Evolutionary conservation across 192 early-diverging fungal genomes (phyloP), one percentile per base, ranked within the genome.

Genomic region (Podila epigama): DNA sequence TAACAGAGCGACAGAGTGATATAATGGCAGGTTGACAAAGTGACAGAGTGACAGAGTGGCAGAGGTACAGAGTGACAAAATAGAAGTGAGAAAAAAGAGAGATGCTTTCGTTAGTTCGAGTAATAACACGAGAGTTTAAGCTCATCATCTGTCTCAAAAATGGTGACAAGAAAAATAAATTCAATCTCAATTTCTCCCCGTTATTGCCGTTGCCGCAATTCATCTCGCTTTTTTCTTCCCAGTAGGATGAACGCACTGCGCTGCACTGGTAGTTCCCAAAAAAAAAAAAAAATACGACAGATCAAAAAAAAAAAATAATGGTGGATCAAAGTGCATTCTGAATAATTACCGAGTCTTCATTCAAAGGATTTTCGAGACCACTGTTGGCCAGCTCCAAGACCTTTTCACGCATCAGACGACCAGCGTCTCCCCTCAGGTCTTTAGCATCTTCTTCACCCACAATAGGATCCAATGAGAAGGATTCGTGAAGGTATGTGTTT

Each of bases 361-460:
- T 81, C 77, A 94, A 79, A 31, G 83, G 60, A 0, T 48, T 54
- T 15, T 88, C 85, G 1, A 89, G 63, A 18, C 91, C 88, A 1
- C 85, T 73, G 81, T 96, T 96, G 20, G 88, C 89, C 75, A 98
- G 85, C 6, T 90, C 91, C 20, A 93, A 79, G 10, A 99, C 95
- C 77, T 92, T 92, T 37, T 92, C 84, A 40, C 92, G 75, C 63
- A 96, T 81, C 0, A 57, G 58, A 10, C 82, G 87, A 28, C 87
- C 88, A 1, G 41, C 70, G 16, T 97, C 92, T 22, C 89, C 91
- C 36, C 84, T 89, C 10, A 99, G 83, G 57, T 95, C 96, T 63
- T 88, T 87, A 0, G 96, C 88, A 64, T 98, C 95, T 75, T 99
- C 98, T 79, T 99, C 98, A 32, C 96, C 98, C 16, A 98, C 92